Base-by-base conservation (phyloP, 1,284 basidiomycete genomes). In the Inonotus obliquus region DNA sequence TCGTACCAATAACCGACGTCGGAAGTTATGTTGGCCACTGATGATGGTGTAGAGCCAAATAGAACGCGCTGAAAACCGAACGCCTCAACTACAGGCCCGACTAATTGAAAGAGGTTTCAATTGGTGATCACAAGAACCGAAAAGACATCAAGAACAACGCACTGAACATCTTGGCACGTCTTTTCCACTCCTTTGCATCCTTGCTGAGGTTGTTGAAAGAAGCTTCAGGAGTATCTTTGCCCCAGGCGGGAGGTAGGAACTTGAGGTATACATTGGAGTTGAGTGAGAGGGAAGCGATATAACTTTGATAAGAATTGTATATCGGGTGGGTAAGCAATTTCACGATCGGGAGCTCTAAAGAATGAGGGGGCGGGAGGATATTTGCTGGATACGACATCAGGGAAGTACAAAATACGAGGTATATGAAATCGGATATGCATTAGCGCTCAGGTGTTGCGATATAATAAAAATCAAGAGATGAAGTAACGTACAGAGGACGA, bases 141-240 rank as follows among this genome's bases (percentile, higher is more conserved):
- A 35, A 63, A 27, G 51, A 59, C n/a, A n/a, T n/a, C n/a, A n/a
- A n/a, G n/a, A n/a, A n/a, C n/a, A 32, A 88, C 92, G 75, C 72
- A 95, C 92, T 77, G 75, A 92, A 96, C 84, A 94, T 91, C 79
- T 92, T 93, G 72, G 94, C 82, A 54, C 91, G 81, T 55, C 87
- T 79, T 73, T 89, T 91, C 86, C 83, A 90, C 73, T 91, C 92
- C 71, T 79, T 84, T 70, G 77, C 79, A 67, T 84, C 80, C 69
- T 82, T 81, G 47, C 73, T 73, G 23, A 73, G 75, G 14, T 74
- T 70, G 37, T 76, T 74, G 11, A 81, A 78, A 11, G 82, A 79
- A 19, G 80, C 60, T 48, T 61, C 74, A n/a, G 86, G 86, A 13
- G 83, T 85, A 21, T 83, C 77, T 11, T 79, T 79, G 66, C 85